phyloP scores from a whole-genome alignment of 179 eudicot genomes.

The Beta lomatogona region DNA sequence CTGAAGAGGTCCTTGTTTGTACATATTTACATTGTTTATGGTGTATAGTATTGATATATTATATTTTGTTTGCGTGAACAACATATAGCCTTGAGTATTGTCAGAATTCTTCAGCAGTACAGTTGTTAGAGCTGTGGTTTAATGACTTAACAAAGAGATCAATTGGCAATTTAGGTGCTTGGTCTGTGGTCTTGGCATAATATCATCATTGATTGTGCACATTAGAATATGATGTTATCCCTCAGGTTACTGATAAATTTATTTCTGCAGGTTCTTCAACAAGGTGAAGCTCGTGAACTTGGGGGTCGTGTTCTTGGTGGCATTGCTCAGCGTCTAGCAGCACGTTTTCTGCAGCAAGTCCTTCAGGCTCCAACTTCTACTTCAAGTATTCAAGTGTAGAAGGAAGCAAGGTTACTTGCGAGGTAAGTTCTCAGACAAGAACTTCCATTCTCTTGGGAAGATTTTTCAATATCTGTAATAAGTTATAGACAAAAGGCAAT shows the following conservation, averaged over 20 bases:
- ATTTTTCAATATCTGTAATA: background rate
- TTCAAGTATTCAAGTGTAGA: conserved; percentile 24
- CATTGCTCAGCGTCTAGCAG: conserved; percentile 91
- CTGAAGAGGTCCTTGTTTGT: background rate
- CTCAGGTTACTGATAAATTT: conserved; percentile 2
- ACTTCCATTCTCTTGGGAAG: background rate
- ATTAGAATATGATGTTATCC: background rate
- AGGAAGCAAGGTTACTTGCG: background rate
- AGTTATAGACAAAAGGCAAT: background rate
- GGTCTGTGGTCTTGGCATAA: background rate
- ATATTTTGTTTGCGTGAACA: background rate
- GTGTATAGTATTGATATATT: background rate
- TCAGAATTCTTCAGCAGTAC: background rate
- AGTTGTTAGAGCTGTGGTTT: background rate
- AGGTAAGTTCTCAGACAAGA: conserved; percentile 15
- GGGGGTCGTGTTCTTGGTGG: conserved; percentile 91
- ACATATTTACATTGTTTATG: background rate
- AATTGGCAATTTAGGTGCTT: background rate
- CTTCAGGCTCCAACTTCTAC: conserved; percentile 59
- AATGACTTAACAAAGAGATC: background rate
- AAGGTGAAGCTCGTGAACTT: conserved; percentile 81
- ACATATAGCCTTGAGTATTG: background rate
- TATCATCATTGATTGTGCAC: background rate
- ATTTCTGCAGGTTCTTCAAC: conserved; percentile 71
- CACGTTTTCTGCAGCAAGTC: conserved; percentile 91